Percentiles rank a stretch among this genome's conserved stretches.
Evolutionary conservation across 148 eudicot genomes (phyloP).

Genomic region (Rhododendron vialii): DNA sequence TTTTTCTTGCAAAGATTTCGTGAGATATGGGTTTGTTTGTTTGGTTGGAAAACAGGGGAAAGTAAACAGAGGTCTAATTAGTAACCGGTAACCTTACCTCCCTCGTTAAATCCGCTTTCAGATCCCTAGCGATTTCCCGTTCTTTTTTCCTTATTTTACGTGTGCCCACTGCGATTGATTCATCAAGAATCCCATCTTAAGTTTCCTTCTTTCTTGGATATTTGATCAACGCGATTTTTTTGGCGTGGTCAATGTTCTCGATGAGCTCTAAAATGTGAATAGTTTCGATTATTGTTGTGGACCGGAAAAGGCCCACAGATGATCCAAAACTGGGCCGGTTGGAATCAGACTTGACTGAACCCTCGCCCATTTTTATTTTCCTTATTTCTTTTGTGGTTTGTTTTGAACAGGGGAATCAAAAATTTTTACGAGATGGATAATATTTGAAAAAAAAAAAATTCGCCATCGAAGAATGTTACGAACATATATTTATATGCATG

Average conservation of each 20-base stretch:
- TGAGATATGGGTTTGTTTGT: neutral
- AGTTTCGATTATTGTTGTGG: too few species aligned
- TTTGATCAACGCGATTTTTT: too few species aligned
- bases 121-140: too few species aligned
- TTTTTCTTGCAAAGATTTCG: neutral
- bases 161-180: neutral
- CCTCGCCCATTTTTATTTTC: too few species aligned
- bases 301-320: too few species aligned
- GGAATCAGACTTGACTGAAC: too few species aligned
- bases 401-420: neutral
- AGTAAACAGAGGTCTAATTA: neutral
- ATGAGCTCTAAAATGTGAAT: too few species aligned
- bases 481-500: neutral
- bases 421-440: neutral
- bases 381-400: neutral
- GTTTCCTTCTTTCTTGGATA: neutral
- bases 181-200: neutral
- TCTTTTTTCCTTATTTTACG: neutral
- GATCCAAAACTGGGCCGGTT: too few species aligned
- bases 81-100: neutral
- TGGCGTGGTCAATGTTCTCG: too few species aligned
- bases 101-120: too few species aligned
- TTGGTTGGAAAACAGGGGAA: neutral
- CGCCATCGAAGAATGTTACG: neutral
- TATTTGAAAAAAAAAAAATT: neutral